phyloP scores from a whole-genome alignment of 176 grass and related monocot species.

The Dactylis glomerata region DNA sequence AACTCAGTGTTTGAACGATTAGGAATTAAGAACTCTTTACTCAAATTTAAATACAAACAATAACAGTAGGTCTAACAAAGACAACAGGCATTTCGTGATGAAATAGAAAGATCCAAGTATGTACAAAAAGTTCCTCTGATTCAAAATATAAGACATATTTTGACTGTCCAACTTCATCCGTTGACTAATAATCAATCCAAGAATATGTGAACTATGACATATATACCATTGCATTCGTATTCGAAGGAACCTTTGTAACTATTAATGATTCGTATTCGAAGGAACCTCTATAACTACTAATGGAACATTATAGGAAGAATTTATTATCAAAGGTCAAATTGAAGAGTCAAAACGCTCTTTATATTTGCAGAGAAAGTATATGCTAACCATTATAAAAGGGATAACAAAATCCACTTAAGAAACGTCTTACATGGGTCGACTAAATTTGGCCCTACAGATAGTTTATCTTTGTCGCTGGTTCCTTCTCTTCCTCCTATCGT shows the following conservation, averaged over 20 bases:
- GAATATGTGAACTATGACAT: background rate
- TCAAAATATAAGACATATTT: background rate
- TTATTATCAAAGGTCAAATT: background rate
- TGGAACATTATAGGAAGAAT: background rate
- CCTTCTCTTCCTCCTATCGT: no score
- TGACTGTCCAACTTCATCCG: background rate
- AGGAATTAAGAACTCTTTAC: background rate
- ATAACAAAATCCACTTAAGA: background rate
- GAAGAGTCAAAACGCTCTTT: background rate
- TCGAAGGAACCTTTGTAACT: background rate
- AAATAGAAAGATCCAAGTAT: background rate
- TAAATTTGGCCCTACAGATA: no score
- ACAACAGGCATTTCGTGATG: background rate
- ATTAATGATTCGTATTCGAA: background rate
- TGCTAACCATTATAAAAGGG: constrained; percentile 7
- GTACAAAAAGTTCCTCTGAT: background rate
- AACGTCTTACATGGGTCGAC: no score
- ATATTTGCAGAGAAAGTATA: background rate
- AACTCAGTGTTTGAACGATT: background rate
- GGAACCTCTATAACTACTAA: background rate
- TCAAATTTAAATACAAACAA: background rate
- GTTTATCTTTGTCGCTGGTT: no score
- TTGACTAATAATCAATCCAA: background rate
- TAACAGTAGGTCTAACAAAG: background rate
- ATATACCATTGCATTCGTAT: no score